phyloP scores from a whole-genome alignment of 495 filamentous ascomycete species.

The Penicillium psychrofluorescens region DNA sequence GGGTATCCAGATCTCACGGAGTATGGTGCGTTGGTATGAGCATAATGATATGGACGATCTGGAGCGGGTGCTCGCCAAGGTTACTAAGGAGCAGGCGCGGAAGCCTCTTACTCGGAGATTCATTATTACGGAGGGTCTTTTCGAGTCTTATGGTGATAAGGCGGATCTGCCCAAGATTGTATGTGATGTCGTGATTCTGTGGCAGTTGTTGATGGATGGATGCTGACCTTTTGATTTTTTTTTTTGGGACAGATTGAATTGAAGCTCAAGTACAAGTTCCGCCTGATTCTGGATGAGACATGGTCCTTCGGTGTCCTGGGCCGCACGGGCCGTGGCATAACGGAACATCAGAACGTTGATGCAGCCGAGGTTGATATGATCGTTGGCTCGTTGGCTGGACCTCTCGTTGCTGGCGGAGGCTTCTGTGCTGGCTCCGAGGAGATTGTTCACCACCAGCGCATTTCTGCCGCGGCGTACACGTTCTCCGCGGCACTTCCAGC shows the following conservation, averaged over 20 bases:
- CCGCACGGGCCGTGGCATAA: conserved; percentile 81
- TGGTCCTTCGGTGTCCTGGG: conserved; percentile 94
- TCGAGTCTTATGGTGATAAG: conserved; percentile 85
- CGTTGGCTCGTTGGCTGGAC: conserved; percentile 82
- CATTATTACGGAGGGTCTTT: conserved; percentile 92
- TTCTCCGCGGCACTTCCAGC: conserved; percentile 93
- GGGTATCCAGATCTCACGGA: conserved; percentile 87
- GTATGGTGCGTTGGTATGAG: conserved; percentile 86
- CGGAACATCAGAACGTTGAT: conserved; percentile 94
- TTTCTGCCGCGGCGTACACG: conserved; percentile 83
- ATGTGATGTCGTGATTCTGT: conserved; percentile 21
- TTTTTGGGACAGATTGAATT: conserved; percentile 64
- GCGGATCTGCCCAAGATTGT: conserved; percentile 79
- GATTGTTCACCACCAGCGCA: conserved; percentile 91
- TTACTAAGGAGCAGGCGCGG: conserved; percentile 77
- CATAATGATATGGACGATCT: conserved; percentile 95
- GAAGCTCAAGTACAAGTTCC: conserved; percentile 92
- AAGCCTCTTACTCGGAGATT: conserved; percentile 90
- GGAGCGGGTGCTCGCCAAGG: conserved; percentile 74
- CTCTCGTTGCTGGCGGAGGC: conserved; percentile 85
- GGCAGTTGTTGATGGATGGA: too few relatives aligned
- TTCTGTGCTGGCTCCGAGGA: conserved; percentile 89
- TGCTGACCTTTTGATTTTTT: not conserved
- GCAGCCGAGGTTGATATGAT: conserved; percentile 90
- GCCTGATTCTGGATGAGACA: conserved; percentile 92